phyloP scores from a whole-genome alignment of 129 eudicot species.

The Artemisia argyi region DNA sequence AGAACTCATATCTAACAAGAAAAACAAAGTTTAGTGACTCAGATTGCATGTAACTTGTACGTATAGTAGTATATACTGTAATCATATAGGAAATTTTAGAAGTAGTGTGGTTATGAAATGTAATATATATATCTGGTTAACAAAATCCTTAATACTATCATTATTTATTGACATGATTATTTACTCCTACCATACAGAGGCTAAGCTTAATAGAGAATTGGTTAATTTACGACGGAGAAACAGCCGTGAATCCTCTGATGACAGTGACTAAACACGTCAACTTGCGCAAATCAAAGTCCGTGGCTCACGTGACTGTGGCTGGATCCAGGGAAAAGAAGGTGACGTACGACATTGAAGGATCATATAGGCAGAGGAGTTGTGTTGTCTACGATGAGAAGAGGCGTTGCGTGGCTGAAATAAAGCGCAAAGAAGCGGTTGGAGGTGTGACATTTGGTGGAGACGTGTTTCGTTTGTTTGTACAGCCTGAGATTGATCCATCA shows the following conservation, averaged over 20 bases:
- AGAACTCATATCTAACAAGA: too few species aligned
- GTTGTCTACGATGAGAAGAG: conserved; percentile 27
- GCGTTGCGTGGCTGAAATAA: conserved; percentile 52
- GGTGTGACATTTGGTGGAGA: conserved; percentile 56
- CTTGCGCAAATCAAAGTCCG: conserved; percentile 50
- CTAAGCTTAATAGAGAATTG: conserved; percentile 53
- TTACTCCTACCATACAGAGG: conserved; percentile 35
- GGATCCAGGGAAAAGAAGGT: conserved; percentile 37
- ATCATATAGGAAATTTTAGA: too few species aligned
- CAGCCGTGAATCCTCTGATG: conserved; percentile 43
- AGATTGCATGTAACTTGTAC: too few species aligned
- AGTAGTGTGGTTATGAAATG: too few species aligned
- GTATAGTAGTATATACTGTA: too few species aligned
- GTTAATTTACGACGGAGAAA: conserved; percentile 52
- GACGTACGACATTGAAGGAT: conserved; percentile 57
- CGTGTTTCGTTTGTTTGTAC: conserved; percentile 41
- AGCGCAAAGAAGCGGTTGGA: conserved; percentile 46
- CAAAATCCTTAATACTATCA: too few species aligned
- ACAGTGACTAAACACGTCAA: conserved; percentile 44
- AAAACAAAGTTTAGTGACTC: too few species aligned
- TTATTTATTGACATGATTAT: not conserved
- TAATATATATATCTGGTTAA: too few species aligned
- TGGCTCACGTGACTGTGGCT: conserved; percentile 21
- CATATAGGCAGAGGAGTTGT: conserved; percentile 47
- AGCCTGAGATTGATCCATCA: conserved; percentile 50